A percentile compares a stretch with the other conserved stretches of the same genome.
These are phyloP conservation scores for Gracilaria domingensis DNA, from an alignment of 23 red algal genomes.

Conservation along the genomic window DNA sequence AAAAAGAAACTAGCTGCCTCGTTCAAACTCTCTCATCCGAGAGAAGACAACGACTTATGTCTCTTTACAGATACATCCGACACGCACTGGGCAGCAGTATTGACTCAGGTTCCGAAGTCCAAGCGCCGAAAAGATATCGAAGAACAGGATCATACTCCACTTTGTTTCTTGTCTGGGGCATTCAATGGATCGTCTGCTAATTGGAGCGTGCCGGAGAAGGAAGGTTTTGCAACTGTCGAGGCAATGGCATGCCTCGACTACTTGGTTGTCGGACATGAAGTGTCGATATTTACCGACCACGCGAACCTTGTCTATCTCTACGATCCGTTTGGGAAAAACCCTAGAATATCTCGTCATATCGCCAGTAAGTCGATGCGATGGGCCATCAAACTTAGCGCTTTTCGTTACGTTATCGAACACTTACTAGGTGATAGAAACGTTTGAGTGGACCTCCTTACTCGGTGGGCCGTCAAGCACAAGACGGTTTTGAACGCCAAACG, in stretches of 20 bases:
- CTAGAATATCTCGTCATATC: conserved; percentile 5
- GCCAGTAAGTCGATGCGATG: conserved; percentile 40
- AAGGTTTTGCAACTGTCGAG: conserved; percentile 25
- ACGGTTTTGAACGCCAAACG: background rate
- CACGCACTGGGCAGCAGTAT: conserved; percentile 9
- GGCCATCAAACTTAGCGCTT: conserved; percentile 27
- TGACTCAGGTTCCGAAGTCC: conserved; percentile 5
- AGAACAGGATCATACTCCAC: background rate
- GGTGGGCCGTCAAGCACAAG: conserved; percentile 10
- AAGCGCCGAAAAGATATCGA: background rate
- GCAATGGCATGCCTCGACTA: background rate
- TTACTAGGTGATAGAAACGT: background rate
- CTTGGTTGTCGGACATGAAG: background rate
- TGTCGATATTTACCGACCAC: conserved; percentile 48
- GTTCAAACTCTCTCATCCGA: conserved; percentile 20
- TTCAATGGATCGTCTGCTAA: conserved; percentile 3
- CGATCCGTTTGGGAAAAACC: conserved; percentile 14
- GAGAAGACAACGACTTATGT: background rate
- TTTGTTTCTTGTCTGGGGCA: conserved; percentile 22
- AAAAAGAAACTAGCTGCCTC: conserved; percentile 13
- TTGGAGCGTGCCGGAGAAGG: conserved; percentile 5
- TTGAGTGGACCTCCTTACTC: conserved; percentile 15
- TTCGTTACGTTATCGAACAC: conserved; percentile 28
- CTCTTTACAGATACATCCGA: conserved; percentile 26
- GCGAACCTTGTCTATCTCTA: conserved; percentile 28